A percentile compares a stretch with the other conserved stretches of the same genome.
Conservation (phyloP, 495 filamentous ascomycete genomes). For the Beverwykella pulmonaria region DNA sequence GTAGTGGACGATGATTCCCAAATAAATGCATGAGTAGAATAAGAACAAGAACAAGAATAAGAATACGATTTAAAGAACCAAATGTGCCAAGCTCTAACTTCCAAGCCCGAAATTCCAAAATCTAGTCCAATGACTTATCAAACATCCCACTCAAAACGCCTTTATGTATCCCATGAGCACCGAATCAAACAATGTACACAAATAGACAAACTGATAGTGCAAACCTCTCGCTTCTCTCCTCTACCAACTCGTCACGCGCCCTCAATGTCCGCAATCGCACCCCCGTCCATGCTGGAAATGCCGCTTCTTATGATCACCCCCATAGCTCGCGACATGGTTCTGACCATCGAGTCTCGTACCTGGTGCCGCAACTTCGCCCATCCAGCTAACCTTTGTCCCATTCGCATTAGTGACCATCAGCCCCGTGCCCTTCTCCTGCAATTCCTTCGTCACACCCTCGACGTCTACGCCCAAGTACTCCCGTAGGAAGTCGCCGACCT, state of each 20-base stretch:
- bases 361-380: constrained; percentile 42
- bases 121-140: no score
- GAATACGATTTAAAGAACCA: no score
- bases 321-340: constrained; percentile 46
- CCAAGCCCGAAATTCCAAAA: no score
- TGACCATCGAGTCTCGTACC: constrained; percentile 46
- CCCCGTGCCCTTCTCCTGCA: constrained; percentile 60
- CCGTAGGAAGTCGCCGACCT: constrained; percentile 78
- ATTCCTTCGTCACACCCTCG: constrained; percentile 69
- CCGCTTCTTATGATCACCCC: constrained; percentile 46
- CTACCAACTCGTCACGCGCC: background rate
- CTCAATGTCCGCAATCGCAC: constrained; percentile 35
- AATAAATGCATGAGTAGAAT: no score
- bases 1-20: no score
- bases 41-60: no score
- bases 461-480: constrained; percentile 81
- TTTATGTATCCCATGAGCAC: no score
- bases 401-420: constrained; percentile 29
- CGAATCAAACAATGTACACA: no score
- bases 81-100: no score
- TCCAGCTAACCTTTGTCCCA: constrained; percentile 38
- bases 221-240: background rate
- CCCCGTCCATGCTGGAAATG: constrained; percentile 31
- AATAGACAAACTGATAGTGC: no score
- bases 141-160: no score